Evolutionary conservation across 805 yeast species (phyloP).

Genomic region (Sugiyamaella americana): DNA sequence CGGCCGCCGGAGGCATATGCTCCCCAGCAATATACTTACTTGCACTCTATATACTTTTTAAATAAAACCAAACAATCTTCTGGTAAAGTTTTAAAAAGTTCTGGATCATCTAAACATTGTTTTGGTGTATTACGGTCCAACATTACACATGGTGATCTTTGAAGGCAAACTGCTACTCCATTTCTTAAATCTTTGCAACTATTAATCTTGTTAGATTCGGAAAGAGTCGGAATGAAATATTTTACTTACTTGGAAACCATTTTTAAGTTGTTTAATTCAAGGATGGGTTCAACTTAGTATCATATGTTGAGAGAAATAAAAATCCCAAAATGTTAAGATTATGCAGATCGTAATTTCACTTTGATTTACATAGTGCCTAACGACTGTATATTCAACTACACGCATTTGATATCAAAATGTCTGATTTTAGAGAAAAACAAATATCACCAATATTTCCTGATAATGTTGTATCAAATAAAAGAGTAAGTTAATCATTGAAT

Average conservation of each 20-base stretch:
- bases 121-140: slow-evolving; percentile 85
- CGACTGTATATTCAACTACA: too few species aligned
- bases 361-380: too few species aligned
- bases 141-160: slow-evolving; percentile 93
- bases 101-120: slow-evolving; percentile 77
- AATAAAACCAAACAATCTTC: slow-evolving; percentile 82
- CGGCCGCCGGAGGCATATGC: too few species aligned
- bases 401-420: too few species aligned
- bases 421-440: not conserved
- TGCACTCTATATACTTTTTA: slow-evolving; percentile 83
- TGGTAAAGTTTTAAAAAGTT: slow-evolving; percentile 69
- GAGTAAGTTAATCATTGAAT: slow-evolving; percentile 10
- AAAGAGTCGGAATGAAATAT: not conserved
- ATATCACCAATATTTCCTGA: slow-evolving; percentile 17
- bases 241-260: slow-evolving; percentile 19
- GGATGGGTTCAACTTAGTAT: too few species aligned
- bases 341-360: too few species aligned
- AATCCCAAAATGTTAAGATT: too few species aligned
- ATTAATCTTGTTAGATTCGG: not conserved
- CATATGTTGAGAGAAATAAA: too few species aligned
- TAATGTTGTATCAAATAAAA: slow-evolving; percentile 14
- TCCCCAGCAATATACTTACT: slow-evolving; percentile 31
- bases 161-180: slow-evolving; percentile 93
- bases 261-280: not conserved
- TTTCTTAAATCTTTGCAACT: slow-evolving; percentile 92